Evolutionary conservation across 176 grass and related monocot species (phyloP), one percentile per base, ranked within the genome.

Genomic region (Cocos nucifera): DNA sequence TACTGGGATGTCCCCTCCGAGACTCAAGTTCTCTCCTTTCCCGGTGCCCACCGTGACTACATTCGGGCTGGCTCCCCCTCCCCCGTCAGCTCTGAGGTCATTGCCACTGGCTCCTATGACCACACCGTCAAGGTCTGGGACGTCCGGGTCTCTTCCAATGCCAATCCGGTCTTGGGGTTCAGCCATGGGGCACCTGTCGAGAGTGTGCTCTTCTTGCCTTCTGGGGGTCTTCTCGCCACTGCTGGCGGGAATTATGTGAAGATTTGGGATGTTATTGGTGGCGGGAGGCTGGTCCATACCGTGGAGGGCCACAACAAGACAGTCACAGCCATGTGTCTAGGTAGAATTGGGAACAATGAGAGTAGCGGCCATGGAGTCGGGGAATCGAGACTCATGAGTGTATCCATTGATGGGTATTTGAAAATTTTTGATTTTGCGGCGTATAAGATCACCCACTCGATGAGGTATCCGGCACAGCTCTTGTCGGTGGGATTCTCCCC

Each of bases 281-380:
- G 93, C 3, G 93, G 81, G 0, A 83, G 75, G 79, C 52, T 90
- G 1, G 26, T 88, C 25, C 84, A 97, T 53, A 85, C 87, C 0
- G 73, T 91, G 44, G 93, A 97, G 73, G 88, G 84, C 49, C 93
- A 97, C 62, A 89, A 91, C 49, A 97, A 97, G 77, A 97, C 93
- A 0, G 84, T 88, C 21, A 88, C 89, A 4, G 73, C 67, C 0
- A 69, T 97, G 6, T 57, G 78, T 1, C 78, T 97, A 0, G 87
- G 66, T 17, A 88, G 68, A 64, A 64, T 87, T 29, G 56, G 35
- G 48, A 76, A 55, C n/a, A 27, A 44, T 14, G 35, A 44, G 35
- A 44, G 35, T 44, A 44, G 35, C 35, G 10, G 35, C 35, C 35
- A 6, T 15, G 17, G 30, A 26, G 63, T 44, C 0, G 91, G 74